Conservation (phyloP, 768 basidiomycete genomes). For the Boletellus emodensis region DNA sequence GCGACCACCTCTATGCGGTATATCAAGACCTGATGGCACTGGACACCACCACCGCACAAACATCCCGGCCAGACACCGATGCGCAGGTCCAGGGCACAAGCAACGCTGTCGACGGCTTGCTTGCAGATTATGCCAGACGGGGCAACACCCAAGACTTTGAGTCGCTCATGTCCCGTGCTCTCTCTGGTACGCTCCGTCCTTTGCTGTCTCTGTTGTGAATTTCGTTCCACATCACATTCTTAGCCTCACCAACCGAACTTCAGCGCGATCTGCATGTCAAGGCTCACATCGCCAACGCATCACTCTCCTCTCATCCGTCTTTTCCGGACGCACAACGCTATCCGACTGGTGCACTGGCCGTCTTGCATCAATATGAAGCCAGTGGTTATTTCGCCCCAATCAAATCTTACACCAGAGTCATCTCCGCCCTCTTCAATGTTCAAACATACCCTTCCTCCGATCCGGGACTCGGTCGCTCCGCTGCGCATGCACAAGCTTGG, state of each 20-base stretch:
- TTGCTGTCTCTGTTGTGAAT: not conserved
- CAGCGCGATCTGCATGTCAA: constrained; percentile 75
- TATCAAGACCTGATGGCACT: constrained; percentile 40
- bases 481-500: constrained; percentile 79
- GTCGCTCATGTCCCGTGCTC: constrained; percentile 37
- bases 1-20: constrained; percentile 22
- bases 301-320: constrained; percentile 6
- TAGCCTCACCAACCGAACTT: constrained; percentile 41
- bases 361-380: constrained; percentile 72
- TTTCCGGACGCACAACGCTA: constrained; percentile 34
- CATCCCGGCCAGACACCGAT: constrained; percentile 6
- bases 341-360: constrained; percentile 57
- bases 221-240: constrained; percentile 11
- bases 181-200: constrained; percentile 37
- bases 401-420: constrained; percentile 67
- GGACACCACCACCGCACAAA: constrained; percentile 3
- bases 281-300: constrained; percentile 43
- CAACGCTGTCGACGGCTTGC: constrained; percentile 41
- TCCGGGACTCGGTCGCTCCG: constrained; percentile 31
- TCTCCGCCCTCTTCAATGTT: constrained; percentile 52
- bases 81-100: constrained; percentile 36
- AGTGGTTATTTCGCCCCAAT: constrained; percentile 63
- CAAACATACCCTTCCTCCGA: constrained; percentile 29
- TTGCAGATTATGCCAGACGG: constrained; percentile 45
- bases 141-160: constrained; percentile 49